Percentiles rank a stretch among this genome's conserved stretches.
Conservation (phyloP, 768 basidiomycete genomes). For the Dioszegia hungarica region DNA sequence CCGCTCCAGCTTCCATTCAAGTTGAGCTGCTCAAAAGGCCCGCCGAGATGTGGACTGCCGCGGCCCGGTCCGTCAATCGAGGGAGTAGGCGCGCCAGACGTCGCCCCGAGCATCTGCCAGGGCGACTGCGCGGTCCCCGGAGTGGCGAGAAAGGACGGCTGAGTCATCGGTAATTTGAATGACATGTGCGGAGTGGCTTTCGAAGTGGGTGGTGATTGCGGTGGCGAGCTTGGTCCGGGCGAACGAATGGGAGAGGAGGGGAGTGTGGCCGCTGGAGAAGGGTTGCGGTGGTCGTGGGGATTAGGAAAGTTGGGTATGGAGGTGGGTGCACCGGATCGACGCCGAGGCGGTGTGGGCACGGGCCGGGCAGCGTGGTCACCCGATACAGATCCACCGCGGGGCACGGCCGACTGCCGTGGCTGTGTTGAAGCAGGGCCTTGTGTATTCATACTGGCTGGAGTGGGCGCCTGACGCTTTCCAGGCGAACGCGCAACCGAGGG, state of each 20-base stretch:
- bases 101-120: conserved; percentile 39
- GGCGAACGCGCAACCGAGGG: too few relatives aligned
- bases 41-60: conserved; percentile 44
- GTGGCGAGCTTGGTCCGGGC: conserved; percentile 20
- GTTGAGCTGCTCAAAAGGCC: conserved; percentile 45
- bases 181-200: background rate
- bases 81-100: conserved; percentile 44
- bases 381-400: background rate
- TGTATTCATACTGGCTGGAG: too few relatives aligned
- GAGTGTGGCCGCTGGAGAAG: conserved; percentile 11
- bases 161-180: conserved; percentile 1
- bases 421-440: too few relatives aligned
- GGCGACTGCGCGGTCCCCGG: conserved; percentile 20
- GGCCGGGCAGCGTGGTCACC: background rate
- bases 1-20: conserved; percentile 42
- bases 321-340: conserved; percentile 22
- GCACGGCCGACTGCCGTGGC: background rate
- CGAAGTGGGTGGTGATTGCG: conserved; percentile 18
- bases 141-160: conserved; percentile 1
- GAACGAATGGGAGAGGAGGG: conserved; percentile 25
- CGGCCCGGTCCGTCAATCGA: conserved; percentile 38
- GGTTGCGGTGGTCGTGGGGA: conserved; percentile 15
- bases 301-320: conserved; percentile 30
- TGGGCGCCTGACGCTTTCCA: too few relatives aligned
- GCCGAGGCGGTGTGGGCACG: conserved; percentile 3